phyloP scores from a whole-genome alignment of 257 asterid genomes.

The Asclepias syriaca region DNA sequence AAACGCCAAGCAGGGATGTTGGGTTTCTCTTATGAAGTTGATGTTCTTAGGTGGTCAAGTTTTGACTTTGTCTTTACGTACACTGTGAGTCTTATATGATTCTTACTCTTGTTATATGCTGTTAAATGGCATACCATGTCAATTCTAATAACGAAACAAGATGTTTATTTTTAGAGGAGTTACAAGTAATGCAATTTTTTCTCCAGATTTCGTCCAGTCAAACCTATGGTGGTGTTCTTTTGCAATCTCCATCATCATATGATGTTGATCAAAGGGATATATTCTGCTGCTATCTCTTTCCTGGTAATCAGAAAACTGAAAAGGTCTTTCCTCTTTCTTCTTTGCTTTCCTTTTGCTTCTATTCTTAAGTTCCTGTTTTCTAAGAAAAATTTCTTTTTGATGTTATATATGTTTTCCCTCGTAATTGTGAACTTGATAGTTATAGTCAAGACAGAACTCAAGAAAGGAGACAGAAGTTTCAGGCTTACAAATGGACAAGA shows the following conservation, averaged over 20 bases:
- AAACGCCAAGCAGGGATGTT: conserved; percentile 59
- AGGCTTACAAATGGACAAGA: background rate
- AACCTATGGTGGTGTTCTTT: conserved; percentile 54
- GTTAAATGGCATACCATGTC: background rate
- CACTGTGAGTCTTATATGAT: conserved; percentile 37
- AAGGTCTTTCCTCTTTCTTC: conserved; percentile 34
- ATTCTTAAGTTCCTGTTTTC: background rate
- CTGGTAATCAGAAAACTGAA: conserved; percentile 44
- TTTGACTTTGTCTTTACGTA: conserved; percentile 55
- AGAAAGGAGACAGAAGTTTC: background rate
- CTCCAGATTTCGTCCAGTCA: conserved; percentile 56
- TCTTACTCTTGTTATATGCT: background rate
- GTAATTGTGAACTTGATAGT: background rate
- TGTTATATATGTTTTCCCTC: background rate
- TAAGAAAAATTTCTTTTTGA: background rate
- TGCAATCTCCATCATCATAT: conserved; percentile 54
- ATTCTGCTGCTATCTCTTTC: conserved; percentile 79
- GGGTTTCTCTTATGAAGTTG: conserved; percentile 61
- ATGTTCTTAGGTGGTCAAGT: conserved; percentile 82
- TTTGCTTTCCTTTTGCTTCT: background rate
- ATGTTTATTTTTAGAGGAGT: background rate
- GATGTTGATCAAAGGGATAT: conserved; percentile 68
- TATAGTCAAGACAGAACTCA: background rate
- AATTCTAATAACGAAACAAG: background rate
- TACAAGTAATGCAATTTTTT: conserved; percentile 13